A percentile compares a stretch with the other conserved stretches of the same genome.
Evolutionary conservation across 2,329 filamentous ascomycete genomes (phyloP).

Genomic region (Rhynchosporium graminicola): DNA sequence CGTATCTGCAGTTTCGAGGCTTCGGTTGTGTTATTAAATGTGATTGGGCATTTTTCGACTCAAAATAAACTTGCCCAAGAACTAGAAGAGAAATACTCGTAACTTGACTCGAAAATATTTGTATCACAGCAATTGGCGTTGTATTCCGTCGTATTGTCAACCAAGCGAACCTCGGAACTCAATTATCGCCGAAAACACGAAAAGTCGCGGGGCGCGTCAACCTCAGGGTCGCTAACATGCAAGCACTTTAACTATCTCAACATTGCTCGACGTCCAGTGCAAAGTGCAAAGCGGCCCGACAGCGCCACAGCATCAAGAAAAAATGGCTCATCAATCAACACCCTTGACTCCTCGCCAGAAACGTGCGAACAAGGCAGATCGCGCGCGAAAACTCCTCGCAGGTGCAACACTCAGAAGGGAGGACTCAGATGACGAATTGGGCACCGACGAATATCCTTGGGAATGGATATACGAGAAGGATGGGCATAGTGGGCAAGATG

Average conservation of each 20-base stretch:
- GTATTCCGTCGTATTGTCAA: too few species aligned
- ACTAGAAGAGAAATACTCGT: too few species aligned
- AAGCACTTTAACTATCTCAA: constrained; percentile 25
- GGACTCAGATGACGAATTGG: constrained; percentile 87
- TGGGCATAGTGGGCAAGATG: constrained; percentile 15
- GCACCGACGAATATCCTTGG: constrained; percentile 71
- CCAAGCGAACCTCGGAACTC: constrained; percentile 13
- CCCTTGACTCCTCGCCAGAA: constrained; percentile 24
- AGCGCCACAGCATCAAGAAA: constrained; percentile 11
- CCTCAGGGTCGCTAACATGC: constrained; percentile 23
- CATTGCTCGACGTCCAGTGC: constrained; percentile 3
- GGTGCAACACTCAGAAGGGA: constrained; percentile 49
- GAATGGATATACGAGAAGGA: constrained; percentile 69
- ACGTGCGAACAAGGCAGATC: constrained; percentile 39
- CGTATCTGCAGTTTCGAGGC: too few species aligned
- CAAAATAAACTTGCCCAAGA: too few species aligned
- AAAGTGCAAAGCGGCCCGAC: background rate
- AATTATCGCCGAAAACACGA: constrained; percentile 12
- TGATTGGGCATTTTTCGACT: too few species aligned
- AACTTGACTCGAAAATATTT: too few species aligned
- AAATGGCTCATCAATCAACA: constrained; percentile 37
- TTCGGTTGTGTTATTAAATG: too few species aligned
- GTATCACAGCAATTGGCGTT: too few species aligned
- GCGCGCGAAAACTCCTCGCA: constrained; percentile 45
- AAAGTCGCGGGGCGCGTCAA: constrained; percentile 29